phyloP scores from a whole-genome alignment of 441 rosid genomes.

The Bocquillonia castaneifolia region DNA sequence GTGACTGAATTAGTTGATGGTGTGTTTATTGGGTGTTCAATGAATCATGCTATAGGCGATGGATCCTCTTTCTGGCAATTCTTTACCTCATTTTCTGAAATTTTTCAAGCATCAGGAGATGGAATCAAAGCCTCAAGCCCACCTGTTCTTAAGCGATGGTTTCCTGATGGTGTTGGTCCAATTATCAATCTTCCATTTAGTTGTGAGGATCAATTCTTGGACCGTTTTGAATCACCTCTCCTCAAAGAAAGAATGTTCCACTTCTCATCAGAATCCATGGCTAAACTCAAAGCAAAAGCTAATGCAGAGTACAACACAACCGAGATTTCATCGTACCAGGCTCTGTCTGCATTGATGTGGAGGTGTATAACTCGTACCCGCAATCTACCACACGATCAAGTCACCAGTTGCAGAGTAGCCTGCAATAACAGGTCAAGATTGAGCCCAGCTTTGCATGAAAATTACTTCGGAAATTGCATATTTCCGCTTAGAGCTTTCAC shows the following conservation, averaged over 20 bases:
- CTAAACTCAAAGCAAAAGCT: conserved; percentile 43
- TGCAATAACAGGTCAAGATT: conserved; percentile 46
- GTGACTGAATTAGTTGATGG: conserved; percentile 65
- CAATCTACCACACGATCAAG: conserved; percentile 27
- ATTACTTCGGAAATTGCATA: conserved; percentile 64
- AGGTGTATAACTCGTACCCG: conserved; percentile 46
- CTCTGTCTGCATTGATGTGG: conserved; percentile 61
- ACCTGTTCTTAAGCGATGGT: conserved; percentile 44
- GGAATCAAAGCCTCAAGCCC: conserved; percentile 32
- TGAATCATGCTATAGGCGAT: conserved; percentile 56
- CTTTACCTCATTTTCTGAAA: conserved; percentile 54
- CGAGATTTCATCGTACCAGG: conserved; percentile 61
- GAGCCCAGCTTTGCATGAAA: conserved; percentile 33
- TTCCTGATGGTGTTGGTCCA: conserved; percentile 44
- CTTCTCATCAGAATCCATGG: conserved; percentile 49
- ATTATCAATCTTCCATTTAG: conserved; percentile 43
- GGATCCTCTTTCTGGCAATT: conserved; percentile 68
- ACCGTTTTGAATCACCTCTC: conserved; percentile 37
- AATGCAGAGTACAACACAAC: conserved; percentile 38
- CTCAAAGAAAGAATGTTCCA: conserved; percentile 57
- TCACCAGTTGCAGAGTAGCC: conserved; percentile 50
- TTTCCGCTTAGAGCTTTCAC: conserved; percentile 29
- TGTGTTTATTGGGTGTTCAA: conserved; percentile 61
- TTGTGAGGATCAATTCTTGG: conserved; percentile 43
- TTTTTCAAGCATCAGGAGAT: conserved; percentile 35